Percentiles rank a stretch among this genome's conserved stretches.
These are phyloP conservation scores for Thelonectria discophora DNA, from an alignment of 2,329 filamentous ascomycete genomes.

Conservation along the genomic window DNA sequence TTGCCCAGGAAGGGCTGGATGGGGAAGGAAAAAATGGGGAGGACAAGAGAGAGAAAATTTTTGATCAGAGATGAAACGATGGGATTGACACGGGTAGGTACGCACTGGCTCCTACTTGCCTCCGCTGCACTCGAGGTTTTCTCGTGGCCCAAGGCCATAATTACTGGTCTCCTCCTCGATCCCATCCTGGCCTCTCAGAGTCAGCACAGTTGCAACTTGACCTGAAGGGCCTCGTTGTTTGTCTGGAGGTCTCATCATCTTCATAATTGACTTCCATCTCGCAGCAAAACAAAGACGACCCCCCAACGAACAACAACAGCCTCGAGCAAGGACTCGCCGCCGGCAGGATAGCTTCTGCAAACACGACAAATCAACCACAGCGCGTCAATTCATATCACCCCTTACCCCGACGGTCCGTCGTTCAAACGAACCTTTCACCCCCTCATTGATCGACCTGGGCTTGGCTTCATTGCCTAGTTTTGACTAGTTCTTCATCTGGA, in stretches of 20 bases:
- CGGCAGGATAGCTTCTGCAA: conserved; percentile 5
- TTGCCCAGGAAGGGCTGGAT: conserved; percentile 10
- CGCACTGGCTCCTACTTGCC: conserved; percentile 11
- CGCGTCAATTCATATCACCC: neutral
- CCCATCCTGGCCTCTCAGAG: neutral
- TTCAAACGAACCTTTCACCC: neutral
- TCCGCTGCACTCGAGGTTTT: conserved; percentile 18
- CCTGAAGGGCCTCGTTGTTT: conserved; percentile 5
- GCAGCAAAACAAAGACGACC: neutral
- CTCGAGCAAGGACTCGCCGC: neutral
- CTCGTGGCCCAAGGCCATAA: conserved; percentile 6
- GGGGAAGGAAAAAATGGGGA: conserved; percentile 9
- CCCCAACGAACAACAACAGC: conserved; percentile 2
- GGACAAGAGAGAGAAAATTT: conserved; percentile 18
- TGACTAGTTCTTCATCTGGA: conserved; percentile 18
- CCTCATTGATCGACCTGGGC: conserved; percentile 13
- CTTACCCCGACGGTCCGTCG: conserved; percentile 1
- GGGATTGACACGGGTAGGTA: conserved; percentile 3
- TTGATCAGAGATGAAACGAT: conserved; percentile 11
- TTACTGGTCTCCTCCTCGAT: conserved; percentile 2
- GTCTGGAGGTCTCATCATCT: neutral
- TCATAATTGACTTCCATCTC: neutral
- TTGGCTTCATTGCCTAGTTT: conserved; percentile 18
- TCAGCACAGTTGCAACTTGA: neutral
- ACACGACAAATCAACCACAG: neutral